Conservation (phyloP, 495 filamentous ascomycete genomes). For the Xylaria grammica region DNA sequence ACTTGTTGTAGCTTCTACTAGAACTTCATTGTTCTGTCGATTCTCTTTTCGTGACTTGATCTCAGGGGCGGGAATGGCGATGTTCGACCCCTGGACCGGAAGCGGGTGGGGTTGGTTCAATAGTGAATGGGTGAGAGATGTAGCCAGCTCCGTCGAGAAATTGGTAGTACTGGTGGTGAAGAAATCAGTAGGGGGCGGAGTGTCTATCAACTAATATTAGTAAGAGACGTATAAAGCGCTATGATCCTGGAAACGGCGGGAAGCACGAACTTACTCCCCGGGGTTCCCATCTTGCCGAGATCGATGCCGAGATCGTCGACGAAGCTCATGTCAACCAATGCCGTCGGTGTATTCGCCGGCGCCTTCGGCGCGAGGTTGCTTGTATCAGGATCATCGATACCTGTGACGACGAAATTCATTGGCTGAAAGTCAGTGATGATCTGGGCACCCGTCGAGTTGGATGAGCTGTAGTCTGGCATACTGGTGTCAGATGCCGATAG, state of each 20-base stretch:
- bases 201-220: conserved; percentile 23
- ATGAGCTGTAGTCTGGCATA: conserved; percentile 47
- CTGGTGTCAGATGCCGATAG: conserved; percentile 41
- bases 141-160: conserved; percentile 43
- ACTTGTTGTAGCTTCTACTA: conserved; percentile 19
- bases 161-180: conserved; percentile 29
- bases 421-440: conserved; percentile 31
- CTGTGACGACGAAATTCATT: conserved; percentile 40
- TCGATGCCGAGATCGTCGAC: conserved; percentile 34
- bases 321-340: conserved; percentile 28
- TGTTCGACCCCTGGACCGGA: conserved; percentile 34
- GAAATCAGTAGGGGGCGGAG: conserved; percentile 33
- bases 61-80: conserved; percentile 39
- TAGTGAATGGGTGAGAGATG: conserved; percentile 48
- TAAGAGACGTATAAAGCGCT: conserved; percentile 3
- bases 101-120: conserved; percentile 50
- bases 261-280: conserved; percentile 30
- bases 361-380: conserved; percentile 39
- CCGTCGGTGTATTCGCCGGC: conserved; percentile 47
- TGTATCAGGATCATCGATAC: conserved; percentile 39
- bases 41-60: conserved; percentile 49
- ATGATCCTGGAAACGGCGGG: not conserved
- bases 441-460: conserved; percentile 19
- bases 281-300: conserved; percentile 28
- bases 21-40: conserved; percentile 28